Conservation (phyloP, 1,139 yeast genomes). For the Petasospora fabianii region DNA sequence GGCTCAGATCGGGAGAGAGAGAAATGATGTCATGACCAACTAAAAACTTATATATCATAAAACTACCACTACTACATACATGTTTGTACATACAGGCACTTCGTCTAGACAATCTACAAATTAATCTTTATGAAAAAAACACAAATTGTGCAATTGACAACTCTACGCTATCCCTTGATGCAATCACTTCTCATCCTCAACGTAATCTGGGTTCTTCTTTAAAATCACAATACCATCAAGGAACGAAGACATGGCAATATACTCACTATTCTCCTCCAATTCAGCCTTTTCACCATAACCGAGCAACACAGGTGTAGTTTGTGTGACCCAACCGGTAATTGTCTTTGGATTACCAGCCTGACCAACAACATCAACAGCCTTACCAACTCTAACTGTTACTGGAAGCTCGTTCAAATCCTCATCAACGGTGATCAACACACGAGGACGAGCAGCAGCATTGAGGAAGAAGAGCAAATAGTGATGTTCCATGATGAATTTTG, state of each 20-base stretch:
- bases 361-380: constrained; percentile 97
- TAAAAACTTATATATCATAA: too few species aligned
- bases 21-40: neutral
- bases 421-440: constrained; percentile 90
- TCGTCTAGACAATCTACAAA: too few species aligned
- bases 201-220: constrained; percentile 83
- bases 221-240: constrained; percentile 93
- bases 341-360: constrained; percentile 99
- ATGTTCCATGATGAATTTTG: constrained; percentile 61
- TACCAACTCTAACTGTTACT: constrained; percentile 97
- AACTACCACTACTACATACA: neutral
- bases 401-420: constrained; percentile 76
- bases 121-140: neutral
- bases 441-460: constrained; percentile 87
- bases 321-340: constrained; percentile 99
- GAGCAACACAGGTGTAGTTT: constrained; percentile 91
- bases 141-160: neutral
- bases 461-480: constrained; percentile 82
- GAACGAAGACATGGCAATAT: constrained; percentile 73
- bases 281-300: constrained; percentile 97
- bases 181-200: constrained; percentile 44
- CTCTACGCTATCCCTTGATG: neutral
- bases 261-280: constrained; percentile 85
- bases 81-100: neutral
- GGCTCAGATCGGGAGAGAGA: neutral